Base-by-base conservation (phyloP, 2,329 filamentous ascomycete species). In the Thermoascus crustaceus region DNA sequence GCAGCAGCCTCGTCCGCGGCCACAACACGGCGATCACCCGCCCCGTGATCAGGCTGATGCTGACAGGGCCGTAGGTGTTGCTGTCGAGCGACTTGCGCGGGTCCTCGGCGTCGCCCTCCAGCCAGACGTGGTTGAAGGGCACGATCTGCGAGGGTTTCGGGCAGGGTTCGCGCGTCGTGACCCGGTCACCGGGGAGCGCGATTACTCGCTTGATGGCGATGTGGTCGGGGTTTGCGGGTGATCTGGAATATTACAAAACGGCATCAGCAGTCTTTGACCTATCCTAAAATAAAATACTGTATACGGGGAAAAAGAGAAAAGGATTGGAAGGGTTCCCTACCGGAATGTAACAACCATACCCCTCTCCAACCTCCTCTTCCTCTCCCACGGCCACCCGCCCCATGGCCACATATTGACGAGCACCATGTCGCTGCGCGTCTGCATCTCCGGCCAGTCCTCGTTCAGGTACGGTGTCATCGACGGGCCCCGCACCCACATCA, bases 51-150 rank as follows among this genome's bases (percentile, higher is more conserved):
- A 96, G 57, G 36, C 75, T 76, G 44, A 76, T 76, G 16, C 83
- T 82, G 31, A 93, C 78, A 4, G 91, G 86, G 1, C 91, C 91
- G 59, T 93, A 95, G 8, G 78, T 78, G 61, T 94, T 94, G 60
- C 87, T 94, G 64, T 98, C 91, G 40, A 80, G 59, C 37, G 77
- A 85, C 49, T 75, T 75, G 33, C 74, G 71, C 48, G 76, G 74
- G 50, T 75, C 74, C 18, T 50, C 52, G 8, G 82, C 86, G 55
- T 98, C 91, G 1, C 91, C 91, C 57, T 96, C 89, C 1, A 98
- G 78, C 91, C 91, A 98, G 18, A 96, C 72, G 65, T 96, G 88
- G 11, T 86, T 86, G 43, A 72, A 72, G 4, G 88, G 89, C 14
- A 98, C 75, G 43, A 73, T 71, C 31, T 67, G 61, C 25, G 69